Evolutionary conservation across 768 basidiomycete species (phyloP), one percentile per base, ranked within the genome.

Genomic region (Tricholoma matsutake): DNA sequence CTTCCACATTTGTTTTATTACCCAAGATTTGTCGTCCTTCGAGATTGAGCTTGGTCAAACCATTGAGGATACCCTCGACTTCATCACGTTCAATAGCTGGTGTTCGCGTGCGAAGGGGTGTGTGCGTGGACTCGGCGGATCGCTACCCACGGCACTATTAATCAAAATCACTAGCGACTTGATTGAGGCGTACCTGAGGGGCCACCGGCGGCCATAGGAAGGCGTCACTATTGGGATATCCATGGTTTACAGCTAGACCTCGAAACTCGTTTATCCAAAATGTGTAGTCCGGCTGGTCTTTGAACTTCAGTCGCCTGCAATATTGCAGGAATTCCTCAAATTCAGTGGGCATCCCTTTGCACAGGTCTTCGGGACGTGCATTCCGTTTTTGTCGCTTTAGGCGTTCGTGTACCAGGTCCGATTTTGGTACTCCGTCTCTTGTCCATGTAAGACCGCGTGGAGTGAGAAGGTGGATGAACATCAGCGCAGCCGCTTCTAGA

Each of bases 281-380:
- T 1, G 71, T 76, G 61, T 92, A 92, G 67, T 91, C 84, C 8
- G 90, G 90, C 43, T 77, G 73, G 54, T 89, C 86, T n/a, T 78
- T 75, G 68, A 91, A 92, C 51, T 81, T 80, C 71, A 92, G 75
- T 70, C 82, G 79, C 53, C 91, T 78, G 66, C 86, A 89, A 70
- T 90, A 91, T 56, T 83, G 75, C 57, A 92, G 74, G 63, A 92
- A 90, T 54, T 90, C 89, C 72, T 92, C 90, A 61, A 92, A 92
- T 65, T 84, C 86, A 2, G 76, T 75, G 0, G 90, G 90, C 29
- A 92, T 72, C 16, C 87, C 86, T 51, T 81, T 80, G 61, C 89
- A 92, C 25, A 92, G 76, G 39, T 85, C 81, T 65, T 89, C 88
- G 31, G 89, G 84, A 0, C 76, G 77, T 1, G 87, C 84, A 35